Evolutionary conservation across 225 moss, liverwort and hornwort species (phyloP).

Genomic region (Pseudoscleropodium purum): DNA sequence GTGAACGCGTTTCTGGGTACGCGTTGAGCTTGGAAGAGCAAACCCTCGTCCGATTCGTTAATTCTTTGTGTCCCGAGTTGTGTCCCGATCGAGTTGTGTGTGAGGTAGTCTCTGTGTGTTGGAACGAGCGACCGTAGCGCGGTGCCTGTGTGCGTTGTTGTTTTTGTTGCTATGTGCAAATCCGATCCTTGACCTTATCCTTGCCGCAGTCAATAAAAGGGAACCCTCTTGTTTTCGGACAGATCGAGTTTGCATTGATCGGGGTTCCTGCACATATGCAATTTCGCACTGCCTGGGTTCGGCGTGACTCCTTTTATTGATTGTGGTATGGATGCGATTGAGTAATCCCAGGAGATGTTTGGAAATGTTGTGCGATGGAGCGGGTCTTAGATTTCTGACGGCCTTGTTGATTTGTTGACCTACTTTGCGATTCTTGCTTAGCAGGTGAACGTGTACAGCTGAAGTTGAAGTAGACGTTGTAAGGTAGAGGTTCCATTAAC

Average conservation of each 20-base stretch:
- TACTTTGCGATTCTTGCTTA: background rate
- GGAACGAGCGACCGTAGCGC: background rate
- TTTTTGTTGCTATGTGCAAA: background rate
- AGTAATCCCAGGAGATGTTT: background rate
- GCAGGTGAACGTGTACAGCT: background rate
- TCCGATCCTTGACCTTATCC: background rate
- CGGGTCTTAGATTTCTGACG: background rate
- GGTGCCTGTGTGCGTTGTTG: no score
- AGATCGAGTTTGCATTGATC: background rate
- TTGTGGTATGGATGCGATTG: slow-evolving; percentile 7
- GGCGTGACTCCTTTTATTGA: slow-evolving; percentile 6
- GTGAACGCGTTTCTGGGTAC: background rate
- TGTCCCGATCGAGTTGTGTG: no score
- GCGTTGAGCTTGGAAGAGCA: background rate
- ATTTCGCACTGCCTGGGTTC: background rate
- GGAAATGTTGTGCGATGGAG: background rate
- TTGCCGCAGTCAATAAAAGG: slow-evolving; percentile 1
- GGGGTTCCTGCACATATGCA: background rate
- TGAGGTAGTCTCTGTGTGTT: no score
- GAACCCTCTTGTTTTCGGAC: background rate
- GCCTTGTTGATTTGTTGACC: background rate
- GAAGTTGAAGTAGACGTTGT: no score
- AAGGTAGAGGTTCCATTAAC: background rate
- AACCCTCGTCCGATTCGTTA: background rate
- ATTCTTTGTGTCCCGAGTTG: background rate